Percentiles rank a stretch among this genome's conserved stretches.
Evolutionary conservation across 495 filamentous ascomycete species (phyloP).

Genomic region (Talaromyces borbonicus): DNA sequence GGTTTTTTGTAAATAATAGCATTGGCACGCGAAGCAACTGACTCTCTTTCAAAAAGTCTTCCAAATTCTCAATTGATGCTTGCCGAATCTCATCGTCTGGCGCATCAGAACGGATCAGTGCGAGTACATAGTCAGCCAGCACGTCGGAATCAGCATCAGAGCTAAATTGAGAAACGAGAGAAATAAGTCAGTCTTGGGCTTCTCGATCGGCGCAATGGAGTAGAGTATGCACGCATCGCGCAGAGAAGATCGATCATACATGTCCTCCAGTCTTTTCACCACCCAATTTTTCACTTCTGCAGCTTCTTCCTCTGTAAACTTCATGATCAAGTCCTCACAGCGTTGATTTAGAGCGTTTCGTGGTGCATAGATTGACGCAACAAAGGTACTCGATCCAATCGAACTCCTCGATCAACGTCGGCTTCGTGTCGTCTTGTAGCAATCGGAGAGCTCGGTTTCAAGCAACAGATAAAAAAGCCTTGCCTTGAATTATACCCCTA

Average conservation of each 20-base stretch:
- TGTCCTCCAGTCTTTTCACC: slow-evolving; percentile 80
- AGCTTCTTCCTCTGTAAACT: slow-evolving; percentile 68
- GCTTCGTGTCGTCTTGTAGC: too few species aligned
- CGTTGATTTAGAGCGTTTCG: too few species aligned
- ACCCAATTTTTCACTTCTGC: slow-evolving; percentile 77
- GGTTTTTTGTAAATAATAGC: neutral
- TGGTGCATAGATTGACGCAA: neutral
- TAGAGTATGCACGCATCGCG: neutral
- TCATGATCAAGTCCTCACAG: slow-evolving; percentile 41
- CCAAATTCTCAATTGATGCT: slow-evolving; percentile 66
- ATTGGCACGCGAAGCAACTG: slow-evolving; percentile 14
- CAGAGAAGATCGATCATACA: slow-evolving; percentile 44
- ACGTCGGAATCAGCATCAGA: slow-evolving; percentile 94
- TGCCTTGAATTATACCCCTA: too few species aligned
- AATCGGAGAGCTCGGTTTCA: too few species aligned
- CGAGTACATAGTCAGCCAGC: slow-evolving; percentile 89
- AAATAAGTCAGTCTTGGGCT: neutral
- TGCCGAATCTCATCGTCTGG: slow-evolving; percentile 60
- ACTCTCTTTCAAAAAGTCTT: slow-evolving; percentile 84
- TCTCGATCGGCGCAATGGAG: too few species aligned
- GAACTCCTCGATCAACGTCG: too few species aligned
- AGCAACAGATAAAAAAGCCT: too few species aligned
- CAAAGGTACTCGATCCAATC: too few species aligned
- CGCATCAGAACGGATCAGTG: slow-evolving; percentile 76
- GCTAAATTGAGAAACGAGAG: slow-evolving; percentile 30